These are phyloP conservation scores for Astrothelium subdiscretum DNA, from an alignment of 495 filamentous ascomycete genomes.

Conservation along the genomic window DNA sequence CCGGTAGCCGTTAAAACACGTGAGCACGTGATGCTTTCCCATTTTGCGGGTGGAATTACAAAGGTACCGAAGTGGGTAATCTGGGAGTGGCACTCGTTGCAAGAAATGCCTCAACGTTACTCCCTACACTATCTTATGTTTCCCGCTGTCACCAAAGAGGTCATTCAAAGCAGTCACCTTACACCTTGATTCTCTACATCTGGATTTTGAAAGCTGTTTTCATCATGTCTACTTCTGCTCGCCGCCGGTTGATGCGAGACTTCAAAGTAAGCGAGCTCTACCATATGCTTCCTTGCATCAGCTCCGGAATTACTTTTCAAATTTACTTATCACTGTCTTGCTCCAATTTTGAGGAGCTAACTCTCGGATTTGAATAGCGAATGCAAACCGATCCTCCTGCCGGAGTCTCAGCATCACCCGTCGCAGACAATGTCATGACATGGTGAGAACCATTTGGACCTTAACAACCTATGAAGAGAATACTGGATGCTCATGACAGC, in stretches of 20 bases:
- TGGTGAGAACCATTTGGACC: constrained; percentile 48
- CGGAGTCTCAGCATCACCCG: constrained; percentile 90
- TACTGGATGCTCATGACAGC: neutral
- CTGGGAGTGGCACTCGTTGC: no score
- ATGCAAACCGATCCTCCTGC: constrained; percentile 99
- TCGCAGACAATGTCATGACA: constrained; percentile 98
- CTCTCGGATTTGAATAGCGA: constrained; percentile 45
- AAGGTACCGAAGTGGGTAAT: neutral
- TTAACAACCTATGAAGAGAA: neutral
- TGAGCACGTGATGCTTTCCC: neutral
- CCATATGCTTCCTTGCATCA: neutral
- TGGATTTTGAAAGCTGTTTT: neutral
- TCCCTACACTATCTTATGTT: no score
- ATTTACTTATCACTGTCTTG: neutral
- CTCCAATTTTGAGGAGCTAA: neutral
- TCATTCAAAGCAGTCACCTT: no score
- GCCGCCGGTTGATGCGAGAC: constrained; percentile 22
- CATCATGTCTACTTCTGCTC: constrained; percentile 23
- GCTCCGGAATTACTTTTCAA: neutral
- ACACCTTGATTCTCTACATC: neutral
- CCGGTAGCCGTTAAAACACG: neutral
- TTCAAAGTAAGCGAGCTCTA: constrained; percentile 15
- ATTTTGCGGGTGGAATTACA: neutral
- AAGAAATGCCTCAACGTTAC: no score
- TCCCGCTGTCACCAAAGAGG: neutral